Evolutionary conservation across 2,329 filamentous ascomycete species (phyloP).

Genomic region (Phialophora expanda): DNA sequence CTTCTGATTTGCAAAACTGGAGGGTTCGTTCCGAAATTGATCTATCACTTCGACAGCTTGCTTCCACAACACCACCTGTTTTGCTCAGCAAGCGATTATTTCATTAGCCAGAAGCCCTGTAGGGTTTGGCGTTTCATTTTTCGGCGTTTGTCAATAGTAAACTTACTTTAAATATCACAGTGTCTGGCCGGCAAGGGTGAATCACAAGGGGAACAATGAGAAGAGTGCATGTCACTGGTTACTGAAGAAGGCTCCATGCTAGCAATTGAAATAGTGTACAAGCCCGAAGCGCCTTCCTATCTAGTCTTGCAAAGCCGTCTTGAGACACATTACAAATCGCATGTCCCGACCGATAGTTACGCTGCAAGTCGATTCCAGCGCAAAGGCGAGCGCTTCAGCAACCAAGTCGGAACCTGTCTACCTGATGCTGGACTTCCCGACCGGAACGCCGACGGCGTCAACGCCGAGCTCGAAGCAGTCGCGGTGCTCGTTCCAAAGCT

Average conservation of each 20-base stretch:
- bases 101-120: not conserved
- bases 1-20: not conserved
- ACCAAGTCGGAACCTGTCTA: conserved; percentile 26
- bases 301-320: not conserved
- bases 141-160: not conserved
- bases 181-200: not conserved
- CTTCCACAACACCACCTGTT: not conserved
- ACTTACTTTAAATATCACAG: not conserved
- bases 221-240: not conserved
- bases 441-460: conserved; percentile 17
- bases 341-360: not conserved
- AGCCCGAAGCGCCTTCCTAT: not conserved
- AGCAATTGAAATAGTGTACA: not conserved
- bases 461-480: conserved; percentile 25
- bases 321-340: not conserved
- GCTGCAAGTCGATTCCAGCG: conserved; percentile 21
- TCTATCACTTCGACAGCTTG: not conserved
- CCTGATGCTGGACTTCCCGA: conserved; percentile 28
- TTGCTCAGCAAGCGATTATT: not conserved
- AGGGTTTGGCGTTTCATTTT: not conserved
- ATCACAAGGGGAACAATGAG: not conserved
- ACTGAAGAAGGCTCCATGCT: not conserved
- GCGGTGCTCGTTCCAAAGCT: conserved; percentile 24
- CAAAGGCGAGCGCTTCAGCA: conserved; percentile 30
- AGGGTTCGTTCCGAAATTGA: not conserved